A percentile compares a stretch with the other conserved stretches of the same genome.
These are phyloP conservation scores for Aspergillus vadensis DNA, from an alignment of 2,329 filamentous ascomycete species.

Conservation along the genomic window DNA sequence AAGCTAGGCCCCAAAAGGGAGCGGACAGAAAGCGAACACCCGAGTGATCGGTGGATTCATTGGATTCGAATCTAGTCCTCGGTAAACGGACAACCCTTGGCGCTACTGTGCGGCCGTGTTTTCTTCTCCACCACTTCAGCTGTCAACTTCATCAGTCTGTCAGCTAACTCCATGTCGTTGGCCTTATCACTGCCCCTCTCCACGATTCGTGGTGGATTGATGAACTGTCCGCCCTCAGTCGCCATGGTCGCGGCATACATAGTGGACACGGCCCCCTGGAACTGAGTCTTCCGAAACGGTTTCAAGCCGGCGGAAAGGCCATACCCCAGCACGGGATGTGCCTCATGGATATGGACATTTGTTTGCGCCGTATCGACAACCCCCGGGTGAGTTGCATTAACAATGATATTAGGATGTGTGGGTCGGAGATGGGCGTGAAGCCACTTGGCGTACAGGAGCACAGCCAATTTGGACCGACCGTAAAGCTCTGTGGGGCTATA, in stretches of 20 bases:
- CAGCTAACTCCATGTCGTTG: not conserved
- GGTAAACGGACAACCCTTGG: constrained; percentile 4
- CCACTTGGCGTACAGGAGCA: constrained; percentile 4
- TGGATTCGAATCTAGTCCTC: not conserved
- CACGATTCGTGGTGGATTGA: not conserved
- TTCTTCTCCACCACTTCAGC: constrained; percentile 5
- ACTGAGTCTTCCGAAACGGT: constrained; percentile 5
- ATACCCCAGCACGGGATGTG: not conserved
- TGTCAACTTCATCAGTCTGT: constrained; percentile 3
- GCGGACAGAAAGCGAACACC: no score
- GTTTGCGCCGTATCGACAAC: constrained; percentile 3
- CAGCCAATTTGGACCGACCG: constrained; percentile 2
- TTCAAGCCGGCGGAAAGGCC: not conserved
- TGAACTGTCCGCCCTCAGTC: constrained; percentile 1
- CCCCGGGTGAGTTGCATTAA: constrained; percentile 3
- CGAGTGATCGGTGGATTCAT: no score
- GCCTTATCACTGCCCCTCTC: constrained; percentile 6
- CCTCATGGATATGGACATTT: constrained; percentile 2
- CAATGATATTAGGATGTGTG: constrained; percentile 5
- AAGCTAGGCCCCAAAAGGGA: no score
- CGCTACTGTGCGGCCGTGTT: not conserved
- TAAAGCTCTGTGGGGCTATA: not conserved
- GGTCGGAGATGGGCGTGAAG: not conserved
- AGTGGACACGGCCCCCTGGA: constrained; percentile 7
- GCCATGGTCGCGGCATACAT: constrained; percentile 6